Percentiles rank a stretch among this genome's conserved stretches.
Conservation (phyloP, 2,329 filamentous ascomycete species). For the Penicillium glabrum region DNA sequence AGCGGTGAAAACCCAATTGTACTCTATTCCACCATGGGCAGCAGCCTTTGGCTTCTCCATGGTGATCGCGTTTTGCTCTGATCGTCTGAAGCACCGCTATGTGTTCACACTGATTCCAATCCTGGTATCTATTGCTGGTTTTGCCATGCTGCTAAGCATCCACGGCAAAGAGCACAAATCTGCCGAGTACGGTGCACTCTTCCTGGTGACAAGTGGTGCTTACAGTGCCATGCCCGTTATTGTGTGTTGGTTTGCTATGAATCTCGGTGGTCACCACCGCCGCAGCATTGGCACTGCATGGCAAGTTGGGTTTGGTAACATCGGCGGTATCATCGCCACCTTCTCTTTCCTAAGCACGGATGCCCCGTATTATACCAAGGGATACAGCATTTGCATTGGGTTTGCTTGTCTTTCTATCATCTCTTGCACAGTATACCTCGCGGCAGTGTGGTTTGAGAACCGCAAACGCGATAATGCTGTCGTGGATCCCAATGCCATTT, state of each 20-base stretch:
- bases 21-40: conserved; percentile 61
- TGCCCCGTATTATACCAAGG: conserved; percentile 64
- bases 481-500: conserved; percentile 21
- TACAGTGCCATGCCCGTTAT: conserved; percentile 91
- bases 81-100: conserved; percentile 71
- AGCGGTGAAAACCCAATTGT: conserved; percentile 53
- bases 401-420: conserved; percentile 70
- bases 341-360: conserved; percentile 68
- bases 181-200: conserved; percentile 76
- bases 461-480: conserved; percentile 36
- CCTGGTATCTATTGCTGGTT: conserved; percentile 68
- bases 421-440: conserved; percentile 42
- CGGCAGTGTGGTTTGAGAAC: conserved; percentile 41
- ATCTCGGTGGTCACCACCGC: conserved; percentile 70
- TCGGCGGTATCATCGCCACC: conserved; percentile 76
- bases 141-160: conserved; percentile 70
- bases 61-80: conserved; percentile 69
- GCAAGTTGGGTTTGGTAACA: conserved; percentile 76
- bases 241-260: conserved; percentile 82
- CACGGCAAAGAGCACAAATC: conserved; percentile 59
- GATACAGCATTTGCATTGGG: conserved; percentile 74
- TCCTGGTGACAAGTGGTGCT: conserved; percentile 74
- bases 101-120: conserved; percentile 70
- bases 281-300: conserved; percentile 70
- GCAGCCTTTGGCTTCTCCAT: conserved; percentile 79